Base-by-base conservation (phyloP, 176 grass and related monocot genomes). In the Eragrostis curvula region DNA sequence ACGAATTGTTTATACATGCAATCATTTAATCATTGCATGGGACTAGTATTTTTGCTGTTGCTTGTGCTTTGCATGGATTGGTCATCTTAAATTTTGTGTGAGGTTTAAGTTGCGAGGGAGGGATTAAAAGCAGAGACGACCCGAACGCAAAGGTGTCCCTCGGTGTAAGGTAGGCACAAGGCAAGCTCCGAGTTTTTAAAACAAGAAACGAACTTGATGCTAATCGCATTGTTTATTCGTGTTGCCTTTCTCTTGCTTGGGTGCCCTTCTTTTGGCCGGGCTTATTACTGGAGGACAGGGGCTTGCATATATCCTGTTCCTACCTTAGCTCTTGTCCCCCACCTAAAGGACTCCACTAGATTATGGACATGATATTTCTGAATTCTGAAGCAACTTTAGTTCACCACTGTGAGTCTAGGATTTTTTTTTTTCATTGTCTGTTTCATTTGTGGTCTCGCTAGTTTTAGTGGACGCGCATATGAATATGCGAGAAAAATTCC, bases 161-260 rank as follows among this genome's bases (percentile, higher is more conserved):
- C 69, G 62, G 48, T 89, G 81, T 84, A 88, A 68, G 86, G 86
- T 84, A 84, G 81, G 86, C 68, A 84, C 81, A 58, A 67, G 86
- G 65, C 86, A 74, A 21, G 41, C 7, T 10, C 74, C 12, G 36
- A 18, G 42, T 78, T 79, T 84, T 79, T 78, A 73, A 69, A 75
- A 75, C 57, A 25, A 41, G 16, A 75, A 51, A 56, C 20, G 81
- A 60, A 56, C 20, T 69, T 5, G 60, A 88, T 84, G 75, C 81
- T 85, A 81, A 70, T 55, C 53, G 7, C 72, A 32, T 53, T 75
- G 57, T 84, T 73, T 39, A 49, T 40, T 50, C 36, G 3, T 60
- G 2, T 16, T 62, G 27, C 56, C 81, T 80, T 80, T 75, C 17
- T 24, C 42, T 48, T 58, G 6, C 13, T 51, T 18, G 32, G 64